Percentiles rank a stretch among this genome's conserved stretches.
Evolutionary conservation across 352 stramenopile species (phyloP).

Genomic region (Globisporangium cystogenes): DNA sequence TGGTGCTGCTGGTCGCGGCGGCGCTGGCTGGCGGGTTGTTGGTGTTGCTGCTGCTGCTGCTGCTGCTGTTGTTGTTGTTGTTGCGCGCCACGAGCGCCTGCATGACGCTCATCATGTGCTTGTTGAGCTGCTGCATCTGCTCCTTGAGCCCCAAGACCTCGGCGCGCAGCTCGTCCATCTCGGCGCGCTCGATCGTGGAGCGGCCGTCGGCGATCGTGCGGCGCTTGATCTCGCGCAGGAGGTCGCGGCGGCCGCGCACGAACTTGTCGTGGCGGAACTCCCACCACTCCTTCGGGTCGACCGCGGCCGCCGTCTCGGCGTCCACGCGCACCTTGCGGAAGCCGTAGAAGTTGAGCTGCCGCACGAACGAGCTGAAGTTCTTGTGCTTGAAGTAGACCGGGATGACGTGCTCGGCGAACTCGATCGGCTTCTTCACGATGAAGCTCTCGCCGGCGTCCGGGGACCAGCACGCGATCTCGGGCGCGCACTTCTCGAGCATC

Average conservation of each 20-base stretch:
- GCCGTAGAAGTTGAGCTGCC: conserved; percentile 91
- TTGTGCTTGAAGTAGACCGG: conserved; percentile 91
- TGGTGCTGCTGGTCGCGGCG: not conserved
- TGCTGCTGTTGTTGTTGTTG: not conserved
- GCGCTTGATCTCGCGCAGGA: conserved; percentile 76
- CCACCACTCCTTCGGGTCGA: conserved; percentile 67
- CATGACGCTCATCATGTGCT: conserved; percentile 49
- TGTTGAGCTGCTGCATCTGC: conserved; percentile 70
- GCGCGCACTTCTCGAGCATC: conserved; percentile 80
- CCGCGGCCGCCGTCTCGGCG: conserved; percentile 20
- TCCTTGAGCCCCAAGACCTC: conserved; percentile 54
- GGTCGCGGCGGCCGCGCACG: conserved; percentile 46
- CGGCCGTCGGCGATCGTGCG: conserved; percentile 22
- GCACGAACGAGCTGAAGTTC: conserved; percentile 91
- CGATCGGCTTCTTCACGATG: conserved; percentile 82
- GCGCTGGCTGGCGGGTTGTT: not conserved
- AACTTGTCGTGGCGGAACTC: conserved; percentile 89
- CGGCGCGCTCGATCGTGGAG: conserved; percentile 41
- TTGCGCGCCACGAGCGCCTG: conserved; percentile 36
- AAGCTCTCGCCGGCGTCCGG: conserved; percentile 69
- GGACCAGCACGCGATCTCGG: conserved; percentile 74
- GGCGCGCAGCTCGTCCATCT: conserved; percentile 64
- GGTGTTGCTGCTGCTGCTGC: not conserved
- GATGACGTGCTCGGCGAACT: conserved; percentile 85
- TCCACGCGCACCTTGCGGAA: conserved; percentile 82